phyloP scores from a whole-genome alignment of 2,329 filamentous ascomycete species.

The Plectosphaerella plurivora region DNA sequence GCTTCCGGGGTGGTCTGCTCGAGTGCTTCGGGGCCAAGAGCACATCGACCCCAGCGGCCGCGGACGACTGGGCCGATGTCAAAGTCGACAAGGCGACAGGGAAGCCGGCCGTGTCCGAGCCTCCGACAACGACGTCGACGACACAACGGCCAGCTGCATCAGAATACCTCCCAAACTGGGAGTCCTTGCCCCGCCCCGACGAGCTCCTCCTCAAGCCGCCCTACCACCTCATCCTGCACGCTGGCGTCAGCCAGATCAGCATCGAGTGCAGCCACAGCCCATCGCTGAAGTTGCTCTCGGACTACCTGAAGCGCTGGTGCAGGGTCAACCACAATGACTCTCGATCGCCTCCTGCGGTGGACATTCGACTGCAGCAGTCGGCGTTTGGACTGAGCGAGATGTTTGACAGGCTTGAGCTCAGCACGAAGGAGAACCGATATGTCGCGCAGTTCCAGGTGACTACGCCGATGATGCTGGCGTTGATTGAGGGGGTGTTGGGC shows the following conservation, averaged over 20 bases:
- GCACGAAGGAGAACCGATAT: slow-evolving; percentile 25
- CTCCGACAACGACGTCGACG: not conserved
- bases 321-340: slow-evolving; percentile 29
- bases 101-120: slow-evolving; percentile 12
- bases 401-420: slow-evolving; percentile 37
- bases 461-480: slow-evolving; percentile 35
- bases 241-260: slow-evolving; percentile 25
- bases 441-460: slow-evolving; percentile 27
- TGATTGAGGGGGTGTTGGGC: slow-evolving; percentile 43
- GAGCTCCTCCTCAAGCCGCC: slow-evolving; percentile 42
- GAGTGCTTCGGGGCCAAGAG: slow-evolving; percentile 25
- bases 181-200: slow-evolving; percentile 38
- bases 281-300: slow-evolving; percentile 36
- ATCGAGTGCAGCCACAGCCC: slow-evolving; percentile 43
- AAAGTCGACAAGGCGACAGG: slow-evolving; percentile 23
- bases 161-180: slow-evolving; percentile 34
- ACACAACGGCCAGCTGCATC: not conserved
- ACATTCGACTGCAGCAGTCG: slow-evolving; percentile 36
- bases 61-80: slow-evolving; percentile 42
- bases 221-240: slow-evolving; percentile 38
- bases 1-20: slow-evolving; percentile 29
- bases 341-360: slow-evolving; percentile 31
- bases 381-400: slow-evolving; percentile 38
- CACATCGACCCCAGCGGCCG: slow-evolving; percentile 5
- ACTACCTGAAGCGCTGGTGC: slow-evolving; percentile 44